phyloP scores from a whole-genome alignment of 345 rosid genomes.

The Eucalyptus brandiana region DNA sequence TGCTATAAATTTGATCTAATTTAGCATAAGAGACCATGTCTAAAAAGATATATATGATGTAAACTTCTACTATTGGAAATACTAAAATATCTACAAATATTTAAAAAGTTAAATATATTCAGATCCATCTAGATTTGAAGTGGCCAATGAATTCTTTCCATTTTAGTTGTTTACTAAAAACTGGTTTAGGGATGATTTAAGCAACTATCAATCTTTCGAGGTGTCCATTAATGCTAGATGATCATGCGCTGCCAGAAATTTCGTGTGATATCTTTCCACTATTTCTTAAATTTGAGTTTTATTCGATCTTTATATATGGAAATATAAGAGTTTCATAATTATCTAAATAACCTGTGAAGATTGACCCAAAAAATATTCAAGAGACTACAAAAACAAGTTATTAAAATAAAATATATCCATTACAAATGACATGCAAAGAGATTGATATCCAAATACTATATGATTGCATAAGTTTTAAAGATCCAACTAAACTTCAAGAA shows the following conservation, averaged over 20 bases:
- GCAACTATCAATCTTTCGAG: background rate
- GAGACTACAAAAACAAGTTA: background rate
- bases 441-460: too few species aligned
- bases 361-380: background rate
- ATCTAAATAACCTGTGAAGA: background rate
- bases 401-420: too few species aligned
- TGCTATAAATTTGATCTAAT: background rate
- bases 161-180: background rate
- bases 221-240: background rate
- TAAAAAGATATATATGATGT: too few species aligned
- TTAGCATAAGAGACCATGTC: background rate
- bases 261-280: background rate
- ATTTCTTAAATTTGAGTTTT: background rate
- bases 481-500: background rate
- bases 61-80: background rate
- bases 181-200: background rate
- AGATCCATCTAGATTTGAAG: background rate
- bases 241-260: background rate
- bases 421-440: background rate
- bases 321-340: too few species aligned
- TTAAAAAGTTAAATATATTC: too few species aligned
- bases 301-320: too few species aligned
- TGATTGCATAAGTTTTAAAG: background rate
- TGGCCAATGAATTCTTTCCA: background rate
- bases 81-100: background rate